Percentiles rank a stretch among this genome's conserved stretches.
phyloP scores from a whole-genome alignment of 306 rosid genomes.

The Cicer judaicum region DNA sequence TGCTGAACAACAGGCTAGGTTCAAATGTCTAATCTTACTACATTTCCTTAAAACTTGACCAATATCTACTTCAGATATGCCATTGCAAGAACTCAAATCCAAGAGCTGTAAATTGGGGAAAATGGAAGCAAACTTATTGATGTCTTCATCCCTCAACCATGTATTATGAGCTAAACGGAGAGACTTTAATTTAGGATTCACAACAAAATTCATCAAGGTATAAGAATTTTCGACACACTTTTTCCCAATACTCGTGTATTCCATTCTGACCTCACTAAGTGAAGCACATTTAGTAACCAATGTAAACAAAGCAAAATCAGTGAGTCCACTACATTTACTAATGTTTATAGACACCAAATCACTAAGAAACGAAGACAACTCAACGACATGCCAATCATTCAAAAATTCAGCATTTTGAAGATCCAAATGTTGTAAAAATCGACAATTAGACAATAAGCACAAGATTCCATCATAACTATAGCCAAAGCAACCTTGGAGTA shows the following conservation, averaged over 20 bases:
- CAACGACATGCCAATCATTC: slow-evolving; percentile 19
- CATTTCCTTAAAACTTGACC: slow-evolving; percentile 52
- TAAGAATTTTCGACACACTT: neutral
- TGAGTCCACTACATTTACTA: slow-evolving; percentile 49
- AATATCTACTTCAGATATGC: no score
- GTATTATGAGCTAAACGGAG: slow-evolving; percentile 39
- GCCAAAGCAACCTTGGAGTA: slow-evolving; percentile 43
- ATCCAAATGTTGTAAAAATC: neutral
- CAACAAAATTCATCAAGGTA: slow-evolving; percentile 20
- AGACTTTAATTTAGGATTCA: slow-evolving; percentile 47
- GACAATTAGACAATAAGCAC: slow-evolving; percentile 53
- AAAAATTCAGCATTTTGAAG: no score
- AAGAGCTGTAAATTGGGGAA: slow-evolving; percentile 63
- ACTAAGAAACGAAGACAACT: slow-evolving; percentile 55
- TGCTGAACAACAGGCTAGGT: slow-evolving; percentile 34
- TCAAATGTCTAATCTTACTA: slow-evolving; percentile 55
- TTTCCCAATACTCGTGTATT: slow-evolving; percentile 47
- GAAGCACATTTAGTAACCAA: slow-evolving; percentile 60
- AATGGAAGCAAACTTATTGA: slow-evolving; percentile 46
- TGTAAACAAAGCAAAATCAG: slow-evolving; percentile 58
- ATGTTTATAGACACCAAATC: slow-evolving; percentile 60
- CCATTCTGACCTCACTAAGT: slow-evolving; percentile 60
- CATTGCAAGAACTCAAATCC: slow-evolving; percentile 40
- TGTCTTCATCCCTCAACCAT: slow-evolving; percentile 36
- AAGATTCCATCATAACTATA: slow-evolving; percentile 57